Evolutionary conservation across 2,329 filamentous ascomycete genomes (phyloP), one percentile per base, ranked within the genome.

Genomic region (Trichoderma guizhouense): DNA sequence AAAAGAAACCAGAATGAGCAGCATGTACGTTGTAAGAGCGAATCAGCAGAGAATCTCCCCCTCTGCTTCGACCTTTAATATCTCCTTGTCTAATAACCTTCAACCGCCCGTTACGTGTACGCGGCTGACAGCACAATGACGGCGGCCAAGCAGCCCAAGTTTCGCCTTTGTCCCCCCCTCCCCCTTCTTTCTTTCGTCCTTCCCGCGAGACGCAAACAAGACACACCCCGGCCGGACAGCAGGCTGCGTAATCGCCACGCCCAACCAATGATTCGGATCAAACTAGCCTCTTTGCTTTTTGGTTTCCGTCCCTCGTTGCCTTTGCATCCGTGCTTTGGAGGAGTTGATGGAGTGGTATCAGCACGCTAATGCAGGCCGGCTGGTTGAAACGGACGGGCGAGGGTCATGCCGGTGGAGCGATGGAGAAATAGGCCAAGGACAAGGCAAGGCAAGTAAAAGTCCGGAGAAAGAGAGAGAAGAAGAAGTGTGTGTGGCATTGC

Each of bases 91-190:
- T 39, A 21, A 51, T 15, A 11, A 24, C 15, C 43, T 11, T 14
- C 28, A n/a, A 32, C 43, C n/a, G 7, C 15, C 30, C 62, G 39
- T 68, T 58, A 21, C 51, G 47, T 43, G 55, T 68, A 60, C 65
- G 55, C 60, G 65, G 65, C 65, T 51, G 55, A 60, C 65, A 60
- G 55, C 65, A 32, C 53, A 60, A 68, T 68, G 65, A 68, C 65
- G 65, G 65, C 65, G 36, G 53, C 65, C 55, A 68, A 68, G 65
- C 65, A 24, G 34, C 65, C 11, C 7, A 36, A n/a, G 30, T 57
- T 66, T 67, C 34, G 34, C 11, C 21, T 34, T 24, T 32, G 11
- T 30, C 65, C 53, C 53, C 30, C 55, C 65, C 24, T 24, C 55
- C 30, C 39, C 65, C 24, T 24, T 36, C 30, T 18, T n/a, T 43